These are phyloP conservation scores for Trichosanthes cucumerina DNA, from an alignment of 306 rosid species.

Conservation along the genomic window DNA sequence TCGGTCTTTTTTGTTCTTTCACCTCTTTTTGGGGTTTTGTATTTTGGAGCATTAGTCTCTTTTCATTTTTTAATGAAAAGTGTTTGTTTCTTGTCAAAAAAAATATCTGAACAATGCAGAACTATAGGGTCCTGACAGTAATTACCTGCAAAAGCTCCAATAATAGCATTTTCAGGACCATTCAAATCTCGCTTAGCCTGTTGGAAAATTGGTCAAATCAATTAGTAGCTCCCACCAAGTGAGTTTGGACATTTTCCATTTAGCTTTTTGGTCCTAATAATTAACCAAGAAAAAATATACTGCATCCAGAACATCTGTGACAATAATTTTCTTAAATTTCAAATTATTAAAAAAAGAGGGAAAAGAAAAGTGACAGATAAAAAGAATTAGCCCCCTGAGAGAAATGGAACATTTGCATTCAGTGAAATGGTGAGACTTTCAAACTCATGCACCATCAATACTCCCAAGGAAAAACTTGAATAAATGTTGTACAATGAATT, in stretches of 20 bases:
- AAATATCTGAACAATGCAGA: background rate
- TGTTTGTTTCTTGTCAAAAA: too few relatives aligned
- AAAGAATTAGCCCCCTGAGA: background rate
- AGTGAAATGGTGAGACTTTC: background rate
- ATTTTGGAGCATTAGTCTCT: too few relatives aligned
- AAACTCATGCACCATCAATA: background rate
- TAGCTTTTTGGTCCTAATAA: background rate
- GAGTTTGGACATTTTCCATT: background rate
- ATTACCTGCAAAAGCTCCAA: constrained; percentile 95
- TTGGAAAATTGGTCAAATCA: constrained; percentile 20
- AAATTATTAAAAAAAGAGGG: background rate
- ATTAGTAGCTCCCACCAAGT: background rate
- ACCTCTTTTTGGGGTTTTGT: too few relatives aligned
- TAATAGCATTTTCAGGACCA: constrained; percentile 83
- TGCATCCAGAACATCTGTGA: background rate
- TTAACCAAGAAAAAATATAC: background rate
- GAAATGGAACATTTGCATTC: background rate
- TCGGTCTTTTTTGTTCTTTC: too few relatives aligned
- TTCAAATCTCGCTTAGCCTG: constrained; percentile 75
- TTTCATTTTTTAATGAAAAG: too few relatives aligned
- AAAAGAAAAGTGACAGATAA: background rate
- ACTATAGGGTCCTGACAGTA: constrained; percentile 4
- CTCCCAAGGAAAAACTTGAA: background rate
- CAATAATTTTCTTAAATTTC: background rate
- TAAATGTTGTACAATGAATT: background rate